Base-by-base conservation (phyloP, 345 rosid species). In the Dipteronia dyeriana region DNA sequence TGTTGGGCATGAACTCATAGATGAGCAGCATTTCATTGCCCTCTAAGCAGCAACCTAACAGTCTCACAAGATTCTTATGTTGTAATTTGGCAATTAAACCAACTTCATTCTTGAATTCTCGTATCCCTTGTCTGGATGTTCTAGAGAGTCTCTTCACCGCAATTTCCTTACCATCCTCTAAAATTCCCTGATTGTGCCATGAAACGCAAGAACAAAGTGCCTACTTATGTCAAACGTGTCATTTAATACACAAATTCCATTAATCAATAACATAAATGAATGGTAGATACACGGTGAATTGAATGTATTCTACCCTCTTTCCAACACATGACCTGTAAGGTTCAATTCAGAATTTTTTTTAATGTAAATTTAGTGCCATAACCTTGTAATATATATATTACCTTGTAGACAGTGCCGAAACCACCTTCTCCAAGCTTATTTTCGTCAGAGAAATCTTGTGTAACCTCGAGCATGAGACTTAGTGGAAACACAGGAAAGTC, bases 381-480 rank as follows among this genome's bases (percentile, higher is more conserved):
- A 49, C 13, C 16, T 49, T 13, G 16, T 49, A 49, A 49, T 49
- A 31, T 31, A 31, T 31, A 34, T 59, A 9, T 34, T 78, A 76
- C 86, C 86, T 85, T 87, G 75, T 77, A 87, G 7, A 84, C 87
- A 0, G 85, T 68, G n/a, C 87, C 90, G 49, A 82, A 87, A 13
- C 90, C 86, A 0, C 90, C 90, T 83, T 84, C 83, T 64, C 87
- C 90, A 22, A 87, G 87, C 38, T 84, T 84, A 72, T 80, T 74
- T 45, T 77, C 82, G 20, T 63, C 11, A 29, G 78, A 66, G 61
- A 84, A 83, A 23, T 79, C 22, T 2, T 59, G 23, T 17, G 86
- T 84, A 13, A 87, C 86, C 19, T 75, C 60, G 0, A 41, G 12
- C 65, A 79, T 20, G 3, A 67, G 13, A 26, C 64, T 66, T 20